Evolutionary conservation across 345 rosid species (phyloP).

Genomic region (Salix exigua): DNA sequence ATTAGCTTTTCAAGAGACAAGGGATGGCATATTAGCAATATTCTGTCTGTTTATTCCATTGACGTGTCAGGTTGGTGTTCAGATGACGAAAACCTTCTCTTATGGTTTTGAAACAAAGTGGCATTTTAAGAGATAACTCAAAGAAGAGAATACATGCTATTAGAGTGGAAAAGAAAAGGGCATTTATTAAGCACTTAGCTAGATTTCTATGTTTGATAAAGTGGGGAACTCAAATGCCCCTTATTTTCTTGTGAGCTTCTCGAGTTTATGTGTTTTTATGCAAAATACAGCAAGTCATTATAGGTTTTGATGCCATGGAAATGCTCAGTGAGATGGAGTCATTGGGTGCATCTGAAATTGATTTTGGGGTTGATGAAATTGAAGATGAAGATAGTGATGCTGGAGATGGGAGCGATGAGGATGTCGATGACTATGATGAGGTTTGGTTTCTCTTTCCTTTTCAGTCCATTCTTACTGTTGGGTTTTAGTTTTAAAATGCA

Average conservation of each 20-base stretch:
- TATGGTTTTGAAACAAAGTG: background rate
- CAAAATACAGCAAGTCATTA: conserved; percentile 74
- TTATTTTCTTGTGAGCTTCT: conserved; percentile 2
- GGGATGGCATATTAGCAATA: background rate
- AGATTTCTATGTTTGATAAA: background rate
- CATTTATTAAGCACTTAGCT: background rate
- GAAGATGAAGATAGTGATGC: conserved; percentile 59
- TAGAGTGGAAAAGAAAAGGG: background rate
- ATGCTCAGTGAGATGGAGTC: conserved; percentile 72
- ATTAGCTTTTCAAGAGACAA: background rate
- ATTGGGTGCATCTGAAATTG: conserved; percentile 62
- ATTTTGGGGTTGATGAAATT: conserved; percentile 59
- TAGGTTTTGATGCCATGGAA: conserved; percentile 80
- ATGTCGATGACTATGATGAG: conserved; percentile 31
- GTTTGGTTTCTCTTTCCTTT: conserved; percentile 23
- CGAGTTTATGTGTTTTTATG: conserved; percentile 9
- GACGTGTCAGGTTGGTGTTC: background rate
- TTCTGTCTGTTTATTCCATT: background rate
- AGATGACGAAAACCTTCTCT: background rate
- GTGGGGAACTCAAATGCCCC: background rate
- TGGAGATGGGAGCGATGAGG: conserved; percentile 44
- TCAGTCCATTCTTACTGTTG: conserved; percentile 2
- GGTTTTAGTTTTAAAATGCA: conserved; percentile 5
- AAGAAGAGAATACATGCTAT: background rate
- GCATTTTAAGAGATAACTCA: background rate